phyloP scores from a whole-genome alignment of 768 basidiomycete genomes.

The Podaxis sp. region DNA sequence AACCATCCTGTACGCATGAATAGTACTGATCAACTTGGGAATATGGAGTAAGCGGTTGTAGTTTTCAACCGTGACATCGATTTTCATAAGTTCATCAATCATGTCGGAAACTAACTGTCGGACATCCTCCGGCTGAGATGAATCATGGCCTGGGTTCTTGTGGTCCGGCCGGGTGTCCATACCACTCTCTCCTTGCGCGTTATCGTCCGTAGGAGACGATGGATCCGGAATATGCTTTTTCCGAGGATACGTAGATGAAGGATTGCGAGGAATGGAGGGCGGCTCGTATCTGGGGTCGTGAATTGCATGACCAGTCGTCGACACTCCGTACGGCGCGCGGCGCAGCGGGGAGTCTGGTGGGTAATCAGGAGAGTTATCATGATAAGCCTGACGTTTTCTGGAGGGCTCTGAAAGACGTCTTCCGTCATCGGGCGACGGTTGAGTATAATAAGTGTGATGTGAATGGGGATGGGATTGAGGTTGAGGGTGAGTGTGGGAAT shows the following conservation, averaged over 20 bases:
- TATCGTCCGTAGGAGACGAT: slow-evolving; percentile 6
- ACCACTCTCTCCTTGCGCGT: slow-evolving; percentile 7
- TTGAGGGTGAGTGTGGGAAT: background rate
- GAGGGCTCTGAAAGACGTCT: slow-evolving; percentile 1
- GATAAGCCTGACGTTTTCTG: slow-evolving; percentile 6
- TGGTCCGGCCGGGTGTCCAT: slow-evolving; percentile 10
- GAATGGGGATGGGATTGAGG: background rate
- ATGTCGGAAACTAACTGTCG: slow-evolving; percentile 35
- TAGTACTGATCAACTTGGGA: slow-evolving; percentile 34
- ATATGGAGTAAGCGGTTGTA: slow-evolving; percentile 29
- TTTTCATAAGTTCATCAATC: slow-evolving; percentile 13
- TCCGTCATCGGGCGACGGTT: slow-evolving; percentile 5
- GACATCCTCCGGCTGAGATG: slow-evolving; percentile 28
- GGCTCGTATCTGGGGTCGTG: slow-evolving; percentile 7
- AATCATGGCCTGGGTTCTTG: slow-evolving; percentile 20
- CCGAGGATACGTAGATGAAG: slow-evolving; percentile 7
- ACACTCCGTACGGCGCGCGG: background rate
- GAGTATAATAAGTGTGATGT: background rate
- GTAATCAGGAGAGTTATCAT: slow-evolving; percentile 1
- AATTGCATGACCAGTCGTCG: background rate
- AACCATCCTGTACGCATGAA: slow-evolving; percentile 50
- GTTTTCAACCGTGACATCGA: slow-evolving; percentile 4
- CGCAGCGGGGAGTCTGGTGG: background rate
- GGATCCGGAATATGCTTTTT: slow-evolving; percentile 8
- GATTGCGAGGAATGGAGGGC: slow-evolving; percentile 1